These are phyloP conservation scores for Trichoderma pleuroti DNA, from an alignment of 2,329 filamentous ascomycete species.

Conservation along the genomic window DNA sequence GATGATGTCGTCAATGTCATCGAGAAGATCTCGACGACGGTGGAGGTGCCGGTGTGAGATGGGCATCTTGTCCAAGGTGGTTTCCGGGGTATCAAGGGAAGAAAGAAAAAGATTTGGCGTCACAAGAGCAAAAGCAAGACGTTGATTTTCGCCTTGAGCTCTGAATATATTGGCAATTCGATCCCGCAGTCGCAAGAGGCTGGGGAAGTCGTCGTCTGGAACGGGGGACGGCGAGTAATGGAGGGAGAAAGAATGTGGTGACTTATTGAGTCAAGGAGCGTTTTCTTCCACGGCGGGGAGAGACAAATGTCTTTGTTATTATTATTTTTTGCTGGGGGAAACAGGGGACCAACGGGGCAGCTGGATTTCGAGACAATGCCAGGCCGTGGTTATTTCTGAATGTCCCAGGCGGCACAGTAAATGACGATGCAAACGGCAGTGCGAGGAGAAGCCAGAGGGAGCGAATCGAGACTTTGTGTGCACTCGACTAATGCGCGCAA, in stretches of 20 bases:
- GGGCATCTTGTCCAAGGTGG: slow-evolving; percentile 28
- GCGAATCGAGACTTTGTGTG: slow-evolving; percentile 20
- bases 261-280: slow-evolving; percentile 26
- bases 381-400: neutral
- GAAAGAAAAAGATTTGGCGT: neutral
- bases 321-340: slow-evolving; percentile 16
- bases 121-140: slow-evolving; percentile 11
- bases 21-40: slow-evolving; percentile 27
- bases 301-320: slow-evolving; percentile 27
- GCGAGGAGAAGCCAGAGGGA: slow-evolving; percentile 12
- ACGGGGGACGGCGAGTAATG: slow-evolving; percentile 27
- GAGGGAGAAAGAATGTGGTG: slow-evolving; percentile 28
- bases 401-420: neutral
- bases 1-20: slow-evolving; percentile 29
- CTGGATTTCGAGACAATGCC: slow-evolving; percentile 26
- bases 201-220: slow-evolving; percentile 27
- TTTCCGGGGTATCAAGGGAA: slow-evolving; percentile 5
- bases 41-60: slow-evolving; percentile 30
- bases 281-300: slow-evolving; percentile 23
- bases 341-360: slow-evolving; percentile 19
- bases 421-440: slow-evolving; percentile 4
- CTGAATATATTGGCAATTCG: slow-evolving; percentile 15
- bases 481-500: neutral
- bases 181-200: slow-evolving; percentile 11
- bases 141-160: slow-evolving; percentile 22